Evolutionary conservation across 108 stramenopile genomes (phyloP).

Genomic region (Phaeodactylum tricornutum): DNA sequence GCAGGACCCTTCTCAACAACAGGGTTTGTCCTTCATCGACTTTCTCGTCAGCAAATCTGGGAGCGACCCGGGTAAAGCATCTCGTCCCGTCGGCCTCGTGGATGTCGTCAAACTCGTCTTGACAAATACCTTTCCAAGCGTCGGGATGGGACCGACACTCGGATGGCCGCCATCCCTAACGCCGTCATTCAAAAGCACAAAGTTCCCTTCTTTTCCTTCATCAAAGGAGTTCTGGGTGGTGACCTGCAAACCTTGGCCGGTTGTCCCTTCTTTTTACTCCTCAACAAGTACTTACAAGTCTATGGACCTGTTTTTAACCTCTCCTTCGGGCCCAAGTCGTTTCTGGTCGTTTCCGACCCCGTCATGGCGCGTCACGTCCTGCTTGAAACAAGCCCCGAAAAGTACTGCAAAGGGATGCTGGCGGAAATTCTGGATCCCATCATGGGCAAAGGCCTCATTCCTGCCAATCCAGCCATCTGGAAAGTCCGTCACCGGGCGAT

Average conservation of each 20-base stretch:
- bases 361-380: slow-evolving; percentile 81
- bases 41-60: slow-evolving; percentile 47
- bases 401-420: slow-evolving; percentile 87
- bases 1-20: slow-evolving; percentile 42
- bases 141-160: slow-evolving; percentile 59
- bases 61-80: slow-evolving; percentile 13
- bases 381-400: slow-evolving; percentile 34
- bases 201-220: slow-evolving; percentile 75
- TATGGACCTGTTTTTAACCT: slow-evolving; percentile 88
- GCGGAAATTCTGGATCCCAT: slow-evolving; percentile 90
- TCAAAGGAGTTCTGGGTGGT: slow-evolving; percentile 78
- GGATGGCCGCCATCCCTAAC: slow-evolving; percentile 76
- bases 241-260: slow-evolving; percentile 91
- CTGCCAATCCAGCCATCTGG: slow-evolving; percentile 86
- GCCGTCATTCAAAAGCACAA: slow-evolving; percentile 88
- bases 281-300: slow-evolving; percentile 85
- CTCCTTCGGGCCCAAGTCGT: slow-evolving; percentile 83
- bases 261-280: slow-evolving; percentile 86
- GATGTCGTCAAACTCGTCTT: slow-evolving; percentile 55
- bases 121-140: slow-evolving; percentile 36
- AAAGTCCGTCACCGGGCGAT: slow-evolving; percentile 82
- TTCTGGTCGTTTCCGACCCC: slow-evolving; percentile 81
- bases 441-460: slow-evolving; percentile 89
- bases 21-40: slow-evolving; percentile 61
- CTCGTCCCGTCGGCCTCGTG: slow-evolving; percentile 41